phyloP scores from a whole-genome alignment of 2,329 filamentous ascomycete species.

The Alternaria longipes region DNA sequence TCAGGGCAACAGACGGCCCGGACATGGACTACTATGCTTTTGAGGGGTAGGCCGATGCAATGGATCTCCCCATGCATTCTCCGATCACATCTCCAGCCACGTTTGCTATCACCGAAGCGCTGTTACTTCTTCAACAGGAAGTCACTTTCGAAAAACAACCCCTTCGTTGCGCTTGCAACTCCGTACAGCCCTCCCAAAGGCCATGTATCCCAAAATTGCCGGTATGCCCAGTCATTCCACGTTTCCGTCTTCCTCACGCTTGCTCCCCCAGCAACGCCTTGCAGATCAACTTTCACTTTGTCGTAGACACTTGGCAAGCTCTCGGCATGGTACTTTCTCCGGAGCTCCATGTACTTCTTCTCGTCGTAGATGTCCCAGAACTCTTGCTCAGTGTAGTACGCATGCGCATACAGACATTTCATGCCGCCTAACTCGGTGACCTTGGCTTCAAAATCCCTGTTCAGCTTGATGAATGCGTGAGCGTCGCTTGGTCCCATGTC shows the following conservation, averaged over 20 bases:
- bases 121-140: conserved; percentile 45
- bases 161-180: conserved; percentile 49
- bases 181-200: conserved; percentile 53
- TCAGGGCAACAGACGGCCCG: conserved; percentile 9
- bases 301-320: conserved; percentile 74
- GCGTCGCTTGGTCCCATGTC: conserved; percentile 71
- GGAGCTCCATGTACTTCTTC: conserved; percentile 68
- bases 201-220: conserved; percentile 46
- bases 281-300: conserved; percentile 64
- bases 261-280: conserved; percentile 41
- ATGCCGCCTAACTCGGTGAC: conserved; percentile 75
- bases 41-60: conserved; percentile 1
- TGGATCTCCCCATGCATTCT: conserved; percentile 7
- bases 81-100: neutral
- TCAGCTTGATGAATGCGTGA: conserved; percentile 70
- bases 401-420: conserved; percentile 90
- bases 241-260: conserved; percentile 18
- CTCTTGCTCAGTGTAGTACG: conserved; percentile 77
- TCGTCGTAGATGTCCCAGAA: conserved; percentile 74
- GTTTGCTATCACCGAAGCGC: neutral
- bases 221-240: conserved; percentile 42
- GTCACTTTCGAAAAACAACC: conserved; percentile 43
- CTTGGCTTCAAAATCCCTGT: conserved; percentile 76
- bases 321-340: conserved; percentile 70
- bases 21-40: conserved; percentile 2